These are phyloP conservation scores for Cyanidiococcus yangmingshanensis DNA, from an alignment of 23 red algal species.

Conservation along the genomic window DNA sequence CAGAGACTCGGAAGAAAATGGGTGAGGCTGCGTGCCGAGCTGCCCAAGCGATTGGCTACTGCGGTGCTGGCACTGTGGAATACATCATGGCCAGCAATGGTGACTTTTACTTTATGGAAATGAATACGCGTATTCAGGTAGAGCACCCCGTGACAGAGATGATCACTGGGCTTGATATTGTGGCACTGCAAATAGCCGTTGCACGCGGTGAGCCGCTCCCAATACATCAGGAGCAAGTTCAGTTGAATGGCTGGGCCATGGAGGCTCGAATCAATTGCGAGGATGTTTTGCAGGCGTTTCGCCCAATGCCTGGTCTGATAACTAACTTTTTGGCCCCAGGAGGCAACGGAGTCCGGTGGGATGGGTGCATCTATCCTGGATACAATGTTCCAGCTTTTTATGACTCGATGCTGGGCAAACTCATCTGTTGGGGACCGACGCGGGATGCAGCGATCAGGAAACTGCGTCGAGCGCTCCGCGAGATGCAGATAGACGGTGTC, in stretches of 20 bases:
- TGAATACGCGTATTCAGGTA: slow-evolving; percentile 68
- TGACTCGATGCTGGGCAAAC: slow-evolving; percentile 85
- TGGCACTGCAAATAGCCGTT: slow-evolving; percentile 74
- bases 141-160: slow-evolving; percentile 62
- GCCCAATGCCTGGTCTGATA: slow-evolving; percentile 76
- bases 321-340: slow-evolving; percentile 64
- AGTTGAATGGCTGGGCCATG: slow-evolving; percentile 55
- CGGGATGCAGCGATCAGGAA: slow-evolving; percentile 54
- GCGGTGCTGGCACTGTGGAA: slow-evolving; percentile 44
- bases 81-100: slow-evolving; percentile 23
- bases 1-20: slow-evolving; percentile 26
- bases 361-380: slow-evolving; percentile 54
- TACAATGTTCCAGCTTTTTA: slow-evolving; percentile 70
- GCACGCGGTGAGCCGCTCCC: slow-evolving; percentile 60
- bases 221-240: slow-evolving; percentile 51
- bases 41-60: slow-evolving; percentile 29
- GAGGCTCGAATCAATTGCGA: slow-evolving; percentile 90
- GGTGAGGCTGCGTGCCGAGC: slow-evolving; percentile 31
- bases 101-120: slow-evolving; percentile 54
- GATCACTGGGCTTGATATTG: slow-evolving; percentile 87
- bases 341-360: slow-evolving; percentile 72
- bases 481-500: slow-evolving; percentile 73
- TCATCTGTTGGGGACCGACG: slow-evolving; percentile 78
- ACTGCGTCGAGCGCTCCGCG: slow-evolving; percentile 54
- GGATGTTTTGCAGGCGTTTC: slow-evolving; percentile 68